Evolutionary conservation across 257 asterid genomes (phyloP).

Genomic region (Orobanche coerulescens): DNA sequence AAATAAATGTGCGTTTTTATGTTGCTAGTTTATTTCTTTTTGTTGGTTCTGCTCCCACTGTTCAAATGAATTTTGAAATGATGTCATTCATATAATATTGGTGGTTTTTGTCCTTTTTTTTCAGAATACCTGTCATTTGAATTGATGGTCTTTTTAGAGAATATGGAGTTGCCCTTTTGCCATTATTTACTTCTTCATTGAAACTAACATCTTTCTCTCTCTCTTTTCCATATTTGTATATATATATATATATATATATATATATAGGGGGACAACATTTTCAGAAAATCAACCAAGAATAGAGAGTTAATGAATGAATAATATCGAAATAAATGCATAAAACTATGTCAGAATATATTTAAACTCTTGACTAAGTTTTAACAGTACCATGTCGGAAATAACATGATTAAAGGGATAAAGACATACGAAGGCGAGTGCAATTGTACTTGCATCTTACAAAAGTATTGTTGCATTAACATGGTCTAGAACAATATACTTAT

Average conservation of each 20-base stretch:
- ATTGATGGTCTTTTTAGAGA: not conserved
- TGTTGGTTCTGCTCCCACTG: too few relatives aligned
- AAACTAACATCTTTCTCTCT: too few relatives aligned
- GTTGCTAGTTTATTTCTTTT: not conserved
- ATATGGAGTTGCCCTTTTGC: not conserved
- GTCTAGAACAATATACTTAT: not conserved
- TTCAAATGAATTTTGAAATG: slow-evolving; percentile 4
- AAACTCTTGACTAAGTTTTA: not conserved
- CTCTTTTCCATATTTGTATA: too few relatives aligned
- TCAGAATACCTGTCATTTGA: not conserved
- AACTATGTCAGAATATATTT: not conserved
- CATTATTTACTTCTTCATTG: not conserved
- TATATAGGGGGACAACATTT: not conserved
- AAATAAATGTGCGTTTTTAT: not conserved
- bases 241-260: too few relatives aligned
- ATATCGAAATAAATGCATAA: not conserved
- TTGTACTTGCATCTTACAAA: not conserved
- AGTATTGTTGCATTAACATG: not conserved
- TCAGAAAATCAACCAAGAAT: not conserved
- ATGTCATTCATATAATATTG: not conserved
- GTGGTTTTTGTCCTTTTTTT: not conserved
- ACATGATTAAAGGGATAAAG: not conserved
- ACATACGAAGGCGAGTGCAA: not conserved
- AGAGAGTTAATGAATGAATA: not conserved
- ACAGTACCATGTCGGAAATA: not conserved